Evolutionary conservation across 306 rosid genomes (phyloP).

Genomic region (Begonia loranthoides): DNA sequence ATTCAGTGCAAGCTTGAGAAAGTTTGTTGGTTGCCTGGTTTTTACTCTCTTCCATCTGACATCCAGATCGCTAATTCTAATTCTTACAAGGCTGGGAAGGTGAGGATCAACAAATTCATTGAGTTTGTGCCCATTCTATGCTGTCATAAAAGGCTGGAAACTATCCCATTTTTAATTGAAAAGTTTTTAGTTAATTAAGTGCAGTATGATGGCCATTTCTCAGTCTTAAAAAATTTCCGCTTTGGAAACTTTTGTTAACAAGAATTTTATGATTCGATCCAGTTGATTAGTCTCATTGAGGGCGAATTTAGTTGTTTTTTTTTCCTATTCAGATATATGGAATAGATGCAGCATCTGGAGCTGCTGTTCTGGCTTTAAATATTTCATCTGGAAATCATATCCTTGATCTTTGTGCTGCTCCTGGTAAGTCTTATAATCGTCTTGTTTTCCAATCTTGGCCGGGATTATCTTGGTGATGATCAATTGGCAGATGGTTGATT

Average conservation of each 20-base stretch:
- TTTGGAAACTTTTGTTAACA: neutral
- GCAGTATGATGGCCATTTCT: too few species aligned
- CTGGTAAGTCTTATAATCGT: constrained; percentile 28
- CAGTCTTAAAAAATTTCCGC: neutral
- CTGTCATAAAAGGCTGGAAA: neutral
- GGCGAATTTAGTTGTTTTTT: neutral
- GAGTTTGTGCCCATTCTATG: neutral
- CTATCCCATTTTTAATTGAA: too few species aligned
- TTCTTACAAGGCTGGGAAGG: constrained; percentile 71
- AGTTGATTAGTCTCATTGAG: neutral
- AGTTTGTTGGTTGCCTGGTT: constrained; percentile 60
- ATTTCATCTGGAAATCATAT: constrained; percentile 69
- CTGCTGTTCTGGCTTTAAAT: constrained; percentile 69
- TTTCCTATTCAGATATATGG: constrained; percentile 55
- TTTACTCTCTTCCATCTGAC: constrained; percentile 56
- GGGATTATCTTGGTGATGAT: neutral
- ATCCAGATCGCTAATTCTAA: constrained; percentile 55
- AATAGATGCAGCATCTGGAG: constrained; percentile 95
- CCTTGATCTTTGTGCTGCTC: constrained; percentile 97
- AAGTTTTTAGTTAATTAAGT: too few species aligned
- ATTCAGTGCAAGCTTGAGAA: constrained; percentile 42
- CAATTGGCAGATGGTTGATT: neutral
- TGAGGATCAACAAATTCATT: constrained; percentile 4
- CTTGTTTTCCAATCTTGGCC: neutral
- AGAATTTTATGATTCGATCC: neutral